These are phyloP conservation scores for Saccharomyces hybrid DNA, from an alignment of 1,139 yeast genomes.

Conservation along the genomic window DNA sequence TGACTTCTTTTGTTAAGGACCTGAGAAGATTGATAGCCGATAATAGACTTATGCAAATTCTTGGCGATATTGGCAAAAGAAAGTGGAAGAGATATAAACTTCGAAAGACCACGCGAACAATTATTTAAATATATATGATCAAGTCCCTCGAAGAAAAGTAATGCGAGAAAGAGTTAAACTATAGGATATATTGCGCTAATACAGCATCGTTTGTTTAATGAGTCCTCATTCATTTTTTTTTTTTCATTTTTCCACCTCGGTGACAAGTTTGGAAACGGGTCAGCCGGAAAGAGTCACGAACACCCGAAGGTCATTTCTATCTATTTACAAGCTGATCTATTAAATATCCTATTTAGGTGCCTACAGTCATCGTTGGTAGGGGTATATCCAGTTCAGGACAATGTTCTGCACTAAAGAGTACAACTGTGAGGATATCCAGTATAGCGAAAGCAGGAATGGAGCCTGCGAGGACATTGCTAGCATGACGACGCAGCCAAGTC, in stretches of 20 bases:
- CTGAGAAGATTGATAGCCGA: not conserved
- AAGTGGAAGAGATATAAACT: not conserved
- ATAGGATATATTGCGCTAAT: not conserved
- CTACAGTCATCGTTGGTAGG: conserved; percentile 29
- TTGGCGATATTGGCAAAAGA: not conserved
- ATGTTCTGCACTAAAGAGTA: conserved; percentile 72
- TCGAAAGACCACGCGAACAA: not conserved
- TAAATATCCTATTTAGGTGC: not conserved
- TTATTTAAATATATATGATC: not conserved
- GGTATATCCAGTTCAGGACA: conserved; percentile 59
- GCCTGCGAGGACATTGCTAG: conserved; percentile 85
- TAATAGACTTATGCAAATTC: not conserved
- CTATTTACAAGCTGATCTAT: conserved; percentile 23
- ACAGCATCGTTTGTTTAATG: not conserved
- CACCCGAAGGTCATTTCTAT: not conserved
- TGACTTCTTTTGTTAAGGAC: conserved; percentile 3
- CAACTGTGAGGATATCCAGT: conserved; percentile 80
- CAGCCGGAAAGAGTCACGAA: not conserved
- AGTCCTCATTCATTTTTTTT: not conserved
- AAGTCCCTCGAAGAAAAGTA: not conserved
- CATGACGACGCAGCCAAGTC: conserved; percentile 70
- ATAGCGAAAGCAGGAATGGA: conserved; percentile 68
- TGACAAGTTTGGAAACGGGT: not conserved
- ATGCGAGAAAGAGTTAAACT: not conserved
- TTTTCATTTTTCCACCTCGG: not conserved